Percentiles rank a stretch among this genome's conserved stretches.
phyloP scores from a whole-genome alignment of 176 grass and related monocot species.

The Thinopyrum elongatum region DNA sequence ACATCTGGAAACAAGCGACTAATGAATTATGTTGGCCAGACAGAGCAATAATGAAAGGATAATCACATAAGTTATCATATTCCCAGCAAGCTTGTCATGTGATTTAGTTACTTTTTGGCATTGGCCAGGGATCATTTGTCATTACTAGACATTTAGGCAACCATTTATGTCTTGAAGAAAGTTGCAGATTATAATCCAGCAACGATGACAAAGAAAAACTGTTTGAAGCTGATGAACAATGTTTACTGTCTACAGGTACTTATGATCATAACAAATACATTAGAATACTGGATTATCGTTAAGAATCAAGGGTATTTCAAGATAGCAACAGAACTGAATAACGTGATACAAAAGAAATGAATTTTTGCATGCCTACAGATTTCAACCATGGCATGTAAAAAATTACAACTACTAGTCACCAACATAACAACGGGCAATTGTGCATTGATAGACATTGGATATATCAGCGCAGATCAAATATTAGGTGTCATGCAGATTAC shows the following conservation, averaged over 20 bases:
- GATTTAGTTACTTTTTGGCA: not conserved
- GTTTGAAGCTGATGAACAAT: not conserved
- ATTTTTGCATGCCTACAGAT: not conserved
- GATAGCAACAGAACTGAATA: not conserved
- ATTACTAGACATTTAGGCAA: not conserved
- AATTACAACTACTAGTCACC: not conserved
- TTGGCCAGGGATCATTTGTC: not conserved
- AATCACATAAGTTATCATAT: not conserved
- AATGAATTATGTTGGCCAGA: not conserved
- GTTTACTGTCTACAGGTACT: constrained; percentile 3
- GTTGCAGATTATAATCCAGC: not conserved
- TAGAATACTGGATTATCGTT: not conserved
- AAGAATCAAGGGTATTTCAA: not conserved
- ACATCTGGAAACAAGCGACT: constrained; percentile 39
- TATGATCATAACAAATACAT: not conserved
- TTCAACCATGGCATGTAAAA: not conserved
- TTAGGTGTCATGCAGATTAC: not conserved
- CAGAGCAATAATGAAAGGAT: not conserved
- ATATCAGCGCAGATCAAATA: not conserved
- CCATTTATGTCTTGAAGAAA: not conserved
- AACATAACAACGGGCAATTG: not conserved
- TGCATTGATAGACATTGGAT: not conserved
- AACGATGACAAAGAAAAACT: not conserved
- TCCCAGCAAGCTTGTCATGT: not conserved
- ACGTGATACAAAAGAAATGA: not conserved